Percentiles rank a stretch among this genome's conserved stretches.
Conservation (phyloP, 768 basidiomycete species). For the Leccinellum albellum region DNA sequence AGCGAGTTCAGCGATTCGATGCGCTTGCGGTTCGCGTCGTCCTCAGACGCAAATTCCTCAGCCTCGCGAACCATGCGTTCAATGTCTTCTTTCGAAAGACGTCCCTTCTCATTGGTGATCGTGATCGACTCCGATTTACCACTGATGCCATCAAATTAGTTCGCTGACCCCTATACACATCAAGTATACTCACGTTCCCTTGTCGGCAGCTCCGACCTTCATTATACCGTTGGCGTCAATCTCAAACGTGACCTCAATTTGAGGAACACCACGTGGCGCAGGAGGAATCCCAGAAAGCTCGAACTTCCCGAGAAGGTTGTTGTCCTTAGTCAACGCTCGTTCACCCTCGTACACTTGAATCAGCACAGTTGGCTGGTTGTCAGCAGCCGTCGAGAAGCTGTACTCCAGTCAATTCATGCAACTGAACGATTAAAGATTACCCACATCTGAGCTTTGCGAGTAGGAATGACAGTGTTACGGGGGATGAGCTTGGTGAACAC, state of each 20-base stretch:
- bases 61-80: constrained; percentile 95
- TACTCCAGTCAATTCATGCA: background rate
- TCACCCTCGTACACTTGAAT: constrained; percentile 99
- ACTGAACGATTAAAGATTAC: constrained; percentile 15
- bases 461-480: constrained; percentile 97
- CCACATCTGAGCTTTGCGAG: constrained; percentile 91
- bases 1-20: constrained; percentile 83
- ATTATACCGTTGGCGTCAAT: constrained; percentile 95
- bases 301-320: constrained; percentile 96
- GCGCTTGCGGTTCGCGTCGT: constrained; percentile 74
- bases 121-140: constrained; percentile 88
- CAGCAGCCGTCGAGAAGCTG: constrained; percentile 77
- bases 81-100: constrained; percentile 84
- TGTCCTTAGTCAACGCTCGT: constrained; percentile 96
- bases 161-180: background rate
- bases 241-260: constrained; percentile 96
- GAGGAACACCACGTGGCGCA: constrained; percentile 93
- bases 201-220: constrained; percentile 89
- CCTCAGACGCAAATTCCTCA: constrained; percentile 83
- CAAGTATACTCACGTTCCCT: constrained; percentile 70
- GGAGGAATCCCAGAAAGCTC: constrained; percentile 91
- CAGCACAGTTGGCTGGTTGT: constrained; percentile 92
- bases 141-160: constrained; percentile 30
- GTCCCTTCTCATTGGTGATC: constrained; percentile 95
- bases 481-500: constrained; percentile 98